Percentiles rank a stretch among this genome's conserved stretches.
These are phyloP conservation scores for Aeschynomene evenia DNA, from an alignment of 306 rosid species.

Conservation along the genomic window DNA sequence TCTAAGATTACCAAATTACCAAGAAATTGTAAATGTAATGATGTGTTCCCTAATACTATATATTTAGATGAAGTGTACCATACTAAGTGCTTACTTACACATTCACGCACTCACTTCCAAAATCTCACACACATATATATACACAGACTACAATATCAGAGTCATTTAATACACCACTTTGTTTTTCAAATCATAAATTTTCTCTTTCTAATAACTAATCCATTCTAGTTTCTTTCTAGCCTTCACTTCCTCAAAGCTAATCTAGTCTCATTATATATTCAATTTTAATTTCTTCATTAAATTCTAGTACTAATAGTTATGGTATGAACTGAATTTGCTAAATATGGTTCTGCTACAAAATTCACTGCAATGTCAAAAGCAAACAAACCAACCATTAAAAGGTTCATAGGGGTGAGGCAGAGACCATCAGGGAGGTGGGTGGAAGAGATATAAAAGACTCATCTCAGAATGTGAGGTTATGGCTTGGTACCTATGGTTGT, in stretches of 20 bases:
- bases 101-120: constrained; percentile 31
- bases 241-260: constrained; percentile 2
- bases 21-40: constrained; percentile 25
- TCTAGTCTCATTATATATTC: not conserved
- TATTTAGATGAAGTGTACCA: not conserved
- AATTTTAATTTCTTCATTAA: not conserved
- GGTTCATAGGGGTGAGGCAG: constrained; percentile 85
- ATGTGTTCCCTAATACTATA: constrained; percentile 34
- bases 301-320: constrained; percentile 12
- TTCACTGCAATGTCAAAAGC: constrained; percentile 31
- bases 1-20: constrained; percentile 28
- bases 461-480: constrained; percentile 72
- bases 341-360: constrained; percentile 30
- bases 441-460: constrained; percentile 96
- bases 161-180: too few species aligned
- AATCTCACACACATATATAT: constrained; percentile 34
- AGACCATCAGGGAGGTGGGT: constrained; percentile 97
- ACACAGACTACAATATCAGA: constrained; percentile 31
- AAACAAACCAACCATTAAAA: constrained; percentile 33
- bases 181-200: constrained; percentile 9
- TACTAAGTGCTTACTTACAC: too few species aligned
- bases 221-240: not conserved
- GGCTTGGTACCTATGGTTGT: constrained; percentile 98
- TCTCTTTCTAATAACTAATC: constrained; percentile 26
- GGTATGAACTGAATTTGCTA: constrained; percentile 60